Conservation (phyloP, 2,329 filamentous ascomycete genomes). For the Scedosporium boydii region DNA sequence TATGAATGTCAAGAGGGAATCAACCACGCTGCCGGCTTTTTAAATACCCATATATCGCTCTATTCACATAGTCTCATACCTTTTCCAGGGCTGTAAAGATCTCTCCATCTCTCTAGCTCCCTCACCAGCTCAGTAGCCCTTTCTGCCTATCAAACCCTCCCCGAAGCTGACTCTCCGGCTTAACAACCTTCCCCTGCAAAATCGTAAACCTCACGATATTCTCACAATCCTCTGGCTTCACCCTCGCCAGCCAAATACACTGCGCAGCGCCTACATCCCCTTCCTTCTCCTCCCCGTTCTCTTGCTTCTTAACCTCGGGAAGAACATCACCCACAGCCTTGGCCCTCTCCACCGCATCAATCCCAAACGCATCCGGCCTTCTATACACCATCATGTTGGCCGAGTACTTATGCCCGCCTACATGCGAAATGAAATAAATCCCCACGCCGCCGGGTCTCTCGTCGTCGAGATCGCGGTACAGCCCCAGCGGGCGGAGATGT, state of each 20-base stretch:
- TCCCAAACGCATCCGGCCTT: constrained; percentile 45
- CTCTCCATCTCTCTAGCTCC: background rate
- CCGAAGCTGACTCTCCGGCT: constrained; percentile 74
- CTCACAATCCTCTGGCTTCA: constrained; percentile 83
- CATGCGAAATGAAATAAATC: constrained; percentile 93
- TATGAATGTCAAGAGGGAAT: no score
- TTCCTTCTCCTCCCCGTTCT: constrained; percentile 23
- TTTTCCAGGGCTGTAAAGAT: background rate
- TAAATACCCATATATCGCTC: no score
- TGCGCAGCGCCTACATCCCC: constrained; percentile 58
- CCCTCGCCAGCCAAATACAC: constrained; percentile 85
- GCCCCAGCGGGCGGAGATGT: constrained; percentile 71
- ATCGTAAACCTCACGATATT: constrained; percentile 85
- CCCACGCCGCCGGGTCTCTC: constrained; percentile 84
- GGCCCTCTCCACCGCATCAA: constrained; percentile 33
- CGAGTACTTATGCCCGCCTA: constrained; percentile 92
- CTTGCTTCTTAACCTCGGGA: constrained; percentile 19
- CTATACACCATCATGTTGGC: constrained; percentile 94
- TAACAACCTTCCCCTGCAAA: constrained; percentile 86
- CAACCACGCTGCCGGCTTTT: no score
- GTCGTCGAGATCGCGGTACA: constrained; percentile 83
- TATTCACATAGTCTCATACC: no score
- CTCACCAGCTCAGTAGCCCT: constrained; percentile 79
- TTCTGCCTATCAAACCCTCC: constrained; percentile 82
- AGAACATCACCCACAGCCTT: constrained; percentile 25